phyloP scores from a whole-genome alignment of 371 early-diverging fungal genomes.

The Conidiobolus incongruus region DNA sequence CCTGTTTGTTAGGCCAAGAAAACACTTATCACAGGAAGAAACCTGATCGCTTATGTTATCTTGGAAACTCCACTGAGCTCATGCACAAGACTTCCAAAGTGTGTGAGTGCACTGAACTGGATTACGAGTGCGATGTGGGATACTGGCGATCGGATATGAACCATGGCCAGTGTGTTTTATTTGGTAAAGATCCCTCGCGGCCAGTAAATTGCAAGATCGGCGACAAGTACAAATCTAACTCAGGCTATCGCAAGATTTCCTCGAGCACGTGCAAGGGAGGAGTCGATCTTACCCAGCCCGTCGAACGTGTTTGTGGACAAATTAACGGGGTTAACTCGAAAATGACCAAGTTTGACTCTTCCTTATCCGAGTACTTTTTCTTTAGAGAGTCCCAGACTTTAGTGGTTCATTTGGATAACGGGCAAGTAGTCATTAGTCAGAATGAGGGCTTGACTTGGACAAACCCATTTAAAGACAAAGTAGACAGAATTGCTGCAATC shows the following conservation, averaged over 20 bases:
- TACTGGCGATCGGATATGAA: slow-evolving; percentile 33
- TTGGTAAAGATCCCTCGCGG: slow-evolving; percentile 39
- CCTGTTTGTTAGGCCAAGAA: slow-evolving; percentile 26
- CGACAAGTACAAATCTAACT: slow-evolving; percentile 26
- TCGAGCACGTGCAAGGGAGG: slow-evolving; percentile 41
- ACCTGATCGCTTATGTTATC: slow-evolving; percentile 38
- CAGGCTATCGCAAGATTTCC: slow-evolving; percentile 42
- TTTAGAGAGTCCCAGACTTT: slow-evolving; percentile 31
- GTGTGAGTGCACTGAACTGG: slow-evolving; percentile 44
- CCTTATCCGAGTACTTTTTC: slow-evolving; percentile 31
- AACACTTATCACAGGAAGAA: slow-evolving; percentile 59
- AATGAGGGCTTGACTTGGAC: slow-evolving; percentile 62
- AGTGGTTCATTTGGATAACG: slow-evolving; percentile 25
- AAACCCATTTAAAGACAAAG: slow-evolving; percentile 10
- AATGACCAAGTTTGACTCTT: slow-evolving; percentile 17
- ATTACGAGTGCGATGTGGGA: slow-evolving; percentile 62
- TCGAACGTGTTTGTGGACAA: slow-evolving; percentile 27
- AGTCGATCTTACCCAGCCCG: slow-evolving; percentile 22
- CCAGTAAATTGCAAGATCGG: slow-evolving; percentile 29
- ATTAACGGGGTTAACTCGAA: not conserved
- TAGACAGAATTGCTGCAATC: slow-evolving; percentile 18
- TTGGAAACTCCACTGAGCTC: slow-evolving; percentile 33
- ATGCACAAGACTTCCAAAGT: slow-evolving; percentile 18
- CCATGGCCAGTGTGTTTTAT: slow-evolving; percentile 29
- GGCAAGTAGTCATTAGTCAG: slow-evolving; percentile 29